These are phyloP conservation scores for Pistacia atlantica DNA, from an alignment of 345 rosid species.

Conservation along the genomic window DNA sequence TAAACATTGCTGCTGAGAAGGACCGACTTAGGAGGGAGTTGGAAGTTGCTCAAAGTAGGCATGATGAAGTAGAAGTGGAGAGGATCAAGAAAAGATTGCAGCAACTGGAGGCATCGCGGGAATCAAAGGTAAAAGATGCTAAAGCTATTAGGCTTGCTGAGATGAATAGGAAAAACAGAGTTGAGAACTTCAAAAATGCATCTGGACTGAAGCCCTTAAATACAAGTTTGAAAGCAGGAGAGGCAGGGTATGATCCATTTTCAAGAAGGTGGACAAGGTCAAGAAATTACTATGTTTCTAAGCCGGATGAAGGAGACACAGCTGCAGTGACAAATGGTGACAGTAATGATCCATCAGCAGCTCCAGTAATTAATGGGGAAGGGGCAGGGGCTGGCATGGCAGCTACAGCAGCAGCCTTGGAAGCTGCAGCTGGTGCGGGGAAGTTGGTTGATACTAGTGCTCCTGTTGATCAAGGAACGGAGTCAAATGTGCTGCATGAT, in stretches of 20 bases:
- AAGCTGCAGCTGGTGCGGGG: constrained; percentile 98
- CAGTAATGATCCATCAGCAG: constrained; percentile 30
- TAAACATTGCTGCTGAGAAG: constrained; percentile 96
- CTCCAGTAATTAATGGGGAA: constrained; percentile 29
- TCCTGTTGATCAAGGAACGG: constrained; percentile 87
- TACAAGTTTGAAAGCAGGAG: constrained; percentile 83
- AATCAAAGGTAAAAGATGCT: constrained; percentile 54
- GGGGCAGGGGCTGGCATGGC: constrained; percentile 49
- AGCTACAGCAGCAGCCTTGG: constrained; percentile 79
- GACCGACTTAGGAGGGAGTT: constrained; percentile 86
- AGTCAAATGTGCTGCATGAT: constrained; percentile 67
- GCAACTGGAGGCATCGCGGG: constrained; percentile 82
- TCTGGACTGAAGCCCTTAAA: constrained; percentile 65
- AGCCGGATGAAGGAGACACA: constrained; percentile 38
- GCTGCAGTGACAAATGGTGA: constrained; percentile 34
- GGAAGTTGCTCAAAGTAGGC: constrained; percentile 72
- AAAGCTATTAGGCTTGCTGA: constrained; percentile 89
- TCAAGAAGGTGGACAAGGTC: constrained; percentile 99
- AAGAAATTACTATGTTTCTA: constrained; percentile 78
- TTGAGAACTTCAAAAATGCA: constrained; percentile 92
- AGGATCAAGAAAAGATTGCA: constrained; percentile 71
- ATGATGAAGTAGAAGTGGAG: constrained; percentile 75
- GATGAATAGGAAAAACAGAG: constrained; percentile 96
- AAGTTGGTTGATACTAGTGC: constrained; percentile 92
- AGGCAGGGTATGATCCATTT: constrained; percentile 98